Evolutionary conservation across 768 basidiomycete genomes (phyloP), one percentile per base, ranked within the genome.

Genomic region (Collybia sordida): DNA sequence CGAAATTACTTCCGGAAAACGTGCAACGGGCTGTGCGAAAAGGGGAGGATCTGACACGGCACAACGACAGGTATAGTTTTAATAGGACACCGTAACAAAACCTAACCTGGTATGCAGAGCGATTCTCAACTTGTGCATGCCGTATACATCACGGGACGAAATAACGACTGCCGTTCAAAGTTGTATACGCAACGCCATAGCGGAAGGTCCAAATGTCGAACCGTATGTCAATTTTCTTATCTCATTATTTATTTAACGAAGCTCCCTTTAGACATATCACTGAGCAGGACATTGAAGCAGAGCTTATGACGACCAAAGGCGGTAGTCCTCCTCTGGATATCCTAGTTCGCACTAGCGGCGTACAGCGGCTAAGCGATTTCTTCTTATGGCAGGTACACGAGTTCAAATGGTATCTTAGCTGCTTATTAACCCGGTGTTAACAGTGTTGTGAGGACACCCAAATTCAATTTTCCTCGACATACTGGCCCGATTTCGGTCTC

Each of bases 401-500:
- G 11, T 23, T 40, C 40, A 45, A 9, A 9, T 31, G 4, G n/a
- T 21, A 19, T 12, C 28, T 6, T 25, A 12, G 50, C 43, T 24
- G 5, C 25, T 18, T 42, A 4, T 55, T 52, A 3, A 55, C 44
- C 28, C 50, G 27, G n/a, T 23, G 23, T 46, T 12, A 49, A 6
- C 60, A 97, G 92, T 85, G 85, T 53, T 86, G 78, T 46, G 86
- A 95, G 59, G 66, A 88, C 55, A 92, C 93, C 0, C 92, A 95
- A 57, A 68, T 99, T 7, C 92, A 98, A 61, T 94, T 97, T 65
- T 79, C 84, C 17, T 71, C 82, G 12, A 81, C 82, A 0, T 93
- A 87, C 61, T 99, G 97, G 97, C 97, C 97, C 0, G 87, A 94
- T 47, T 96, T 97, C 60, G 90, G 93, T 4, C 63, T 98, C 2